These are phyloP conservation scores for Verbena officinalis DNA, from an alignment of 257 asterid species.

Conservation along the genomic window DNA sequence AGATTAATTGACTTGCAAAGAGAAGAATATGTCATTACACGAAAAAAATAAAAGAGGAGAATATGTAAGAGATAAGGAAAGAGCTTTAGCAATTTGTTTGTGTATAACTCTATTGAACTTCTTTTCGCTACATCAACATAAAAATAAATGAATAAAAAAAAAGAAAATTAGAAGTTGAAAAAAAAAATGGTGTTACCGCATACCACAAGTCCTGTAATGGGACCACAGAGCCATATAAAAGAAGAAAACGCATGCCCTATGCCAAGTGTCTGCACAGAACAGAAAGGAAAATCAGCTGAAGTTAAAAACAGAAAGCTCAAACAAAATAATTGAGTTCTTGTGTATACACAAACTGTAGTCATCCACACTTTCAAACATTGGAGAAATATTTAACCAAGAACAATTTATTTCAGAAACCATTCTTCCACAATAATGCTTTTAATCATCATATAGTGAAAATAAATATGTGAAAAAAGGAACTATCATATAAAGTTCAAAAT, in stretches of 20 bases:
- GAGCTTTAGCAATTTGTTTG: background rate
- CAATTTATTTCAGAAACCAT: background rate
- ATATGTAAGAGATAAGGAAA: background rate
- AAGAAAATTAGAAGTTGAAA: conserved; percentile 3
- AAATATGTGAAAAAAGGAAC: conserved; percentile 5
- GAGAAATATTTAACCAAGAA: conserved; percentile 17
- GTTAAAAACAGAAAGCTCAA: conserved; percentile 14
- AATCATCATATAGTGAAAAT: conserved; percentile 9
- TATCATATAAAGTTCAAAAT: background rate
- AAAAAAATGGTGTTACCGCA: conserved; percentile 31
- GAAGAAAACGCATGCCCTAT: conserved; percentile 95
- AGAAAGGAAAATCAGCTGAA: conserved; percentile 34
- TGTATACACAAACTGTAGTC: conserved; percentile 1
- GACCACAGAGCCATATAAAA: conserved; percentile 99
- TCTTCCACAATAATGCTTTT: conserved; percentile 15
- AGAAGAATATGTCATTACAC: conserved; percentile 12
- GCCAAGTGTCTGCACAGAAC: conserved; percentile 92
- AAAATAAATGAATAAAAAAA: background rate
- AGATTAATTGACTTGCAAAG: background rate
- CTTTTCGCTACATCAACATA: conserved; percentile 14
- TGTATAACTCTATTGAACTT: conserved; percentile 24
- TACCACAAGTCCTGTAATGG: conserved; percentile 99
- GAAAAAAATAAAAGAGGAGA: too few species aligned
- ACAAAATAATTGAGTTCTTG: background rate
- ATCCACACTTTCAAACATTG: conserved; percentile 2